phyloP scores from a whole-genome alignment of 495 filamentous ascomycete species.

The Neurospora pannonica region DNA sequence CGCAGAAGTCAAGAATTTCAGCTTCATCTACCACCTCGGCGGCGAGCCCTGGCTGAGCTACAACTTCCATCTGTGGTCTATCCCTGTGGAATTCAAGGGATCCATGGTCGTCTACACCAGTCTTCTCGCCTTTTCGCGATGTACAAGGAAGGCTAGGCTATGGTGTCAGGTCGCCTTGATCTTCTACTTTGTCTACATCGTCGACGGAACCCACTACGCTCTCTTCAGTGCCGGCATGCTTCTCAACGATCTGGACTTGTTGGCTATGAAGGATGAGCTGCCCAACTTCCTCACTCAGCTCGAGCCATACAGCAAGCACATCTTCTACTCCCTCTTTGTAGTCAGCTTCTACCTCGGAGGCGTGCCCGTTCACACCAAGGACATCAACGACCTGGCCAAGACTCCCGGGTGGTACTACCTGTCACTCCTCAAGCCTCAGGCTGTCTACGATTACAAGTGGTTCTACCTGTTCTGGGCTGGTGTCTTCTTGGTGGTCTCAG shows the following conservation, averaged over 20 bases:
- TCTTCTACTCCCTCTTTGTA: conserved; percentile 37
- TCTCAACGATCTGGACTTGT: conserved; percentile 39
- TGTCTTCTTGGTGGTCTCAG: conserved; percentile 42
- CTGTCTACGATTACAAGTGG: conserved; percentile 39
- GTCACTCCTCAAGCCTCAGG: conserved; percentile 40
- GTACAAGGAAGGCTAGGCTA: conserved; percentile 21
- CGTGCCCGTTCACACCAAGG: conserved; percentile 29
- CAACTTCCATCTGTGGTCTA: conserved; percentile 36
- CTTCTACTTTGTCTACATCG: conserved; percentile 37
- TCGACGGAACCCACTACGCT: conserved; percentile 35
- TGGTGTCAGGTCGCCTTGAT: conserved; percentile 22
- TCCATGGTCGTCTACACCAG: conserved; percentile 40
- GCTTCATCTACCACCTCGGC: conserved; percentile 40
- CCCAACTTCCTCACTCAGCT: conserved; percentile 26
- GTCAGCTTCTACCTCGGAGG: conserved; percentile 36
- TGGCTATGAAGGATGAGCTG: conserved; percentile 30
- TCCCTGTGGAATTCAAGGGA: conserved; percentile 32
- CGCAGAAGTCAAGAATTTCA: conserved; percentile 49
- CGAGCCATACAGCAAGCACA: conserved; percentile 30
- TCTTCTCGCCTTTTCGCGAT: conserved; percentile 31
- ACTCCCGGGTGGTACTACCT: conserved; percentile 37
- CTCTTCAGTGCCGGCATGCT: conserved; percentile 39
- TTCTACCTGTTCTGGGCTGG: conserved; percentile 45
- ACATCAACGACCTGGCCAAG: conserved; percentile 24
- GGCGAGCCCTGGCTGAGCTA: conserved; percentile 29